A percentile compares a stretch with the other conserved stretches of the same genome.
phyloP scores from a whole-genome alignment of 768 basidiomycete genomes.

The Lactarius hatsudake region DNA sequence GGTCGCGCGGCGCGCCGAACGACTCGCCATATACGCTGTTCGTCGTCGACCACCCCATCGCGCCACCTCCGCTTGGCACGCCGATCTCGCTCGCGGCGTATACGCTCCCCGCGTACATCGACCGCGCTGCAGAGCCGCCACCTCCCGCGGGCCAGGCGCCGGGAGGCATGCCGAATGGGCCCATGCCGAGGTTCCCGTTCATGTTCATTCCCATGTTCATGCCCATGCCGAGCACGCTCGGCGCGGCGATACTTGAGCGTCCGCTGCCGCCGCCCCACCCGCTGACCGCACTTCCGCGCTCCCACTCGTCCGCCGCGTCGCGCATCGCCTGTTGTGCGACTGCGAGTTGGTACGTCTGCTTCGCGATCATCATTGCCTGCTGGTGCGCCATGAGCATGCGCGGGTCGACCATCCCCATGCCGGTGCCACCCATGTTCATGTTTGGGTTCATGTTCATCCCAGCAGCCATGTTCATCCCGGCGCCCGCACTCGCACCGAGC shows the following conservation, averaged over 20 bases:
- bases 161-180: slow-evolving; percentile 30
- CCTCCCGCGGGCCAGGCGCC: slow-evolving; percentile 41
- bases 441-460: slow-evolving; percentile 5
- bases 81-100: slow-evolving; percentile 50
- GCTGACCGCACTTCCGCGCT: slow-evolving; percentile 59
- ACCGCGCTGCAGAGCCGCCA: slow-evolving; percentile 36
- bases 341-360: slow-evolving; percentile 87
- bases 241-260: slow-evolving; percentile 30
- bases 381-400: slow-evolving; percentile 65
- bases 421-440: slow-evolving; percentile 17
- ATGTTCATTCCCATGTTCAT: slow-evolving; percentile 30
- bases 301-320: slow-evolving; percentile 89
- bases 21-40: slow-evolving; percentile 69
- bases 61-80: slow-evolving; percentile 31
- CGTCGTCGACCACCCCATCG: slow-evolving; percentile 41
- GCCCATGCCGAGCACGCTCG: slow-evolving; percentile 38
- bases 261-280: slow-evolving; percentile 32
- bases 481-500: slow-evolving; percentile 34
- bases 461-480: not conserved
- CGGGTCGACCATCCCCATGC: slow-evolving; percentile 22
- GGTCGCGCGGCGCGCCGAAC: slow-evolving; percentile 30
- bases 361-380: slow-evolving; percentile 82
- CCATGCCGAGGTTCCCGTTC: slow-evolving; percentile 27
- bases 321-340: slow-evolving; percentile 90
- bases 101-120: slow-evolving; percentile 67